Conservation (phyloP, 495 filamentous ascomycete genomes). For the Aspergillus incahuasiensis region DNA sequence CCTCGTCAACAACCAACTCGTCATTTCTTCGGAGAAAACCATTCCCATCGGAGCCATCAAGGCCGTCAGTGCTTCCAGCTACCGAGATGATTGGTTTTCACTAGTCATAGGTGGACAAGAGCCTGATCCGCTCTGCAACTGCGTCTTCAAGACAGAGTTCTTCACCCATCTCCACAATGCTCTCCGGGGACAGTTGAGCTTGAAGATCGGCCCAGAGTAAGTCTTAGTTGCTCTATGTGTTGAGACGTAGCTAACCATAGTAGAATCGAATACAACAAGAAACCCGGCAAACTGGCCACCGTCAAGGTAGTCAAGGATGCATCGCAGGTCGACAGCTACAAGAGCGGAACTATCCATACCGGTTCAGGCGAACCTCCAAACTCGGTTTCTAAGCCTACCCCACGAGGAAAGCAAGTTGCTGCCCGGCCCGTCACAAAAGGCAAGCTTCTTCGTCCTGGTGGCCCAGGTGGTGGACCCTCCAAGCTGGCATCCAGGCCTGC, state of each 20-base stretch:
- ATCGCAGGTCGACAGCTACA: constrained; percentile 77
- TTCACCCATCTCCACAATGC: constrained; percentile 79
- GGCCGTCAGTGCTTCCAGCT: constrained; percentile 68
- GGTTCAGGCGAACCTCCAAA: constrained; percentile 76
- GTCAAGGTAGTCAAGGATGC: constrained; percentile 89
- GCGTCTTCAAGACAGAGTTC: constrained; percentile 94
- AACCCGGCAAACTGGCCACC: constrained; percentile 82
- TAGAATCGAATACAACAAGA: constrained; percentile 94
- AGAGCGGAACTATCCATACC: constrained; percentile 87
- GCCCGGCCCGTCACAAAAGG: constrained; percentile 85
- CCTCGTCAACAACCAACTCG: constrained; percentile 73
- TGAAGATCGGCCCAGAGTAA: constrained; percentile 72
- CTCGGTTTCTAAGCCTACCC: constrained; percentile 79
- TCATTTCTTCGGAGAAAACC: constrained; percentile 74
- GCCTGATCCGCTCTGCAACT: constrained; percentile 85
- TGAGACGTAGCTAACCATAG: constrained; percentile 30
- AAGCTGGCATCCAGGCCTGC: constrained; percentile 54
- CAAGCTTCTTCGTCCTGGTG: constrained; percentile 85
- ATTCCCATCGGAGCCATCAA: constrained; percentile 84
- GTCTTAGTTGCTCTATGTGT: too few relatives aligned
- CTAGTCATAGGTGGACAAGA: constrained; percentile 87
- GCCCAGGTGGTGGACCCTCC: constrained; percentile 74
- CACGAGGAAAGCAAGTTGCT: constrained; percentile 75
- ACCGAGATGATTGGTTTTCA: constrained; percentile 95
- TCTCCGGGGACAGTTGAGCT: constrained; percentile 70